Conservation (phyloP, 2,329 filamentous ascomycete species). For the Canariomyces notabilis region DNA sequence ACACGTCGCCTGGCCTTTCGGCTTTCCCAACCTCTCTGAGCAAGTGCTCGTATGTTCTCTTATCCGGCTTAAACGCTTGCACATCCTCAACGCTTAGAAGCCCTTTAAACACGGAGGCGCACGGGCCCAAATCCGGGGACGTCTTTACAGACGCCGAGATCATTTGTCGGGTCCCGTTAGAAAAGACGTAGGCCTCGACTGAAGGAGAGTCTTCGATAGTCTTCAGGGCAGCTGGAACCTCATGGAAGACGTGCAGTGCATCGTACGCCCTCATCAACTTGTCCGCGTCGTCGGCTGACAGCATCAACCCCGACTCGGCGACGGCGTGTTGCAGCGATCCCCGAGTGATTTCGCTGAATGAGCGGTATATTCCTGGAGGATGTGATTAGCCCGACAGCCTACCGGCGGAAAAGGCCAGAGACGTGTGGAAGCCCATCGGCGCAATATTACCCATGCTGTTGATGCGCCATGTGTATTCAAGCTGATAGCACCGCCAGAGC, state of each 20-base stretch:
- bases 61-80: conserved; percentile 60
- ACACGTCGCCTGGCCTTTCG: conserved; percentile 47
- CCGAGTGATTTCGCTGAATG: conserved; percentile 59
- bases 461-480: conserved; percentile 73
- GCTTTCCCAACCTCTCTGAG: conserved; percentile 44
- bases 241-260: conserved; percentile 58
- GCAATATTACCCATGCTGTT: conserved; percentile 65
- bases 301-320: conserved; percentile 46
- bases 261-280: conserved; percentile 61
- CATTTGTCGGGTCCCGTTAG: conserved; percentile 63
- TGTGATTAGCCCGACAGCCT: neutral
- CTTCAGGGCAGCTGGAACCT: conserved; percentile 52
- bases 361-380: conserved; percentile 50
- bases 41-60: conserved; percentile 56
- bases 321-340: conserved; percentile 60
- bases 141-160: conserved; percentile 53
- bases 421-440: conserved; percentile 7
- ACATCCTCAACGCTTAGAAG: conserved; percentile 59
- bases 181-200: conserved; percentile 59
- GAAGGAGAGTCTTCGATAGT: conserved; percentile 36
- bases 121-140: conserved; percentile 50
- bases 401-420: conserved; percentile 5
- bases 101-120: conserved; percentile 44
- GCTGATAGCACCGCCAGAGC: conserved; percentile 63
- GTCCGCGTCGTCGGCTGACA: conserved; percentile 41